Percentiles rank a stretch among this genome's conserved stretches.
Conservation (phyloP, 352 stramenopile genomes). For the Pythium grandisporangium region DNA sequence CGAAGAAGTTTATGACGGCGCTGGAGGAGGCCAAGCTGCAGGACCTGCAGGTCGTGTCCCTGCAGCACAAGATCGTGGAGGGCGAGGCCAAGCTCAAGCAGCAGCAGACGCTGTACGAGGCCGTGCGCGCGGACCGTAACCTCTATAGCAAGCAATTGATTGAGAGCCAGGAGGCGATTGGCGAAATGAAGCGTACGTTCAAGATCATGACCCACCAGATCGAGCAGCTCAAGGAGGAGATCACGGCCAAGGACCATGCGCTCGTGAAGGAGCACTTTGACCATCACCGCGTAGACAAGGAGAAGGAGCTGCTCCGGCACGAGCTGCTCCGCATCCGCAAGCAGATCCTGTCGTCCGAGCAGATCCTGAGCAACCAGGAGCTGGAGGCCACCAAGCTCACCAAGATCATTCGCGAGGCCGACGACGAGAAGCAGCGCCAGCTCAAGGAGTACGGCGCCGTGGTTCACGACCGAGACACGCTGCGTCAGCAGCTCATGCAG, state of each 20-base stretch:
- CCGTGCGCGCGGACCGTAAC: constrained; percentile 87
- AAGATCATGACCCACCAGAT: constrained; percentile 91
- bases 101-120: constrained; percentile 93
- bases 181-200: constrained; percentile 85
- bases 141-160: constrained; percentile 92
- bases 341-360: constrained; percentile 82
- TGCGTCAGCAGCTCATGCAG: constrained; percentile 83
- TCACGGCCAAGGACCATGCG: constrained; percentile 87
- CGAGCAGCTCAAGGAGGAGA: constrained; percentile 89
- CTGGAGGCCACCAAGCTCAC: constrained; percentile 65
- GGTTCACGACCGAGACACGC: constrained; percentile 79
- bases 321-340: constrained; percentile 88
- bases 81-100: constrained; percentile 85
- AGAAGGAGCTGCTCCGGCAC: constrained; percentile 87
- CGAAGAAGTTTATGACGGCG: constrained; percentile 74
- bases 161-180: constrained; percentile 87
- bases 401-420: constrained; percentile 88
- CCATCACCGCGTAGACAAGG: constrained; percentile 91
- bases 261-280: constrained; percentile 92
- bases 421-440: constrained; percentile 84
- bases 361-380: constrained; percentile 87
- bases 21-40: constrained; percentile 75
- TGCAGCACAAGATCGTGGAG: constrained; percentile 73
- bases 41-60: constrained; percentile 55
- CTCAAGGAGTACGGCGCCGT: constrained; percentile 80